Percentiles rank a stretch among this genome's conserved stretches.
phyloP scores from a whole-genome alignment of 2,329 filamentous ascomycete genomes.

The Pochonia chlamydosporia region DNA sequence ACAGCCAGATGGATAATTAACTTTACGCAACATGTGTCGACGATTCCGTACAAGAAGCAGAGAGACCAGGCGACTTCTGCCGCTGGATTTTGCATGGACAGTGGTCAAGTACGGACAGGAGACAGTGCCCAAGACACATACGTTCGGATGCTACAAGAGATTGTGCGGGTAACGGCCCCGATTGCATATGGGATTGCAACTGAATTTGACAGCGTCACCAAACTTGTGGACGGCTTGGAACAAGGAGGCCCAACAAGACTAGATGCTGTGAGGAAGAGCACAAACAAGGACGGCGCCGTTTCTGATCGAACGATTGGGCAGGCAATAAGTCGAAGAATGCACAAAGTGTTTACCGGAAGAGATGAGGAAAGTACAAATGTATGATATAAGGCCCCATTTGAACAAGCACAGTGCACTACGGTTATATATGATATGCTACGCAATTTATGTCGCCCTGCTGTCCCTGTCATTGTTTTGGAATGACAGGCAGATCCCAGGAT shows the following conservation, averaged over 20 bases:
- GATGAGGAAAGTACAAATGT: slow-evolving; percentile 53
- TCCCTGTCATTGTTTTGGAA: no score
- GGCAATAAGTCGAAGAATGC: slow-evolving; percentile 52
- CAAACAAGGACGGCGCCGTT: slow-evolving; percentile 50
- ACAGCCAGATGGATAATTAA: slow-evolving; percentile 67
- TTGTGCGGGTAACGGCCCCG: slow-evolving; percentile 63
- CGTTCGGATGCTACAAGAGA: slow-evolving; percentile 69
- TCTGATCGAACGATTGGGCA: slow-evolving; percentile 51
- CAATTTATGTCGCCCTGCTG: no score
- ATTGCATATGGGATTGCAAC: slow-evolving; percentile 64
- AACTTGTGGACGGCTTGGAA: slow-evolving; percentile 55
- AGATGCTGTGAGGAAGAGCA: slow-evolving; percentile 53
- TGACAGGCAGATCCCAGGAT: no score
- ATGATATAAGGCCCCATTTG: no score
- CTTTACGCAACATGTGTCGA: slow-evolving; percentile 75
- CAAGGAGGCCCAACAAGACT: slow-evolving; percentile 53
- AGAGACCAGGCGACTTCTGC: slow-evolving; percentile 42
- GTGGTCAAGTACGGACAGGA: slow-evolving; percentile 68
- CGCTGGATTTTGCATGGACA: slow-evolving; percentile 72
- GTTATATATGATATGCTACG: neutral
- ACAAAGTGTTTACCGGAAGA: slow-evolving; percentile 53
- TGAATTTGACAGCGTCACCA: slow-evolving; percentile 52
- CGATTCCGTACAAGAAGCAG: slow-evolving; percentile 62
- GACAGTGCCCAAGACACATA: slow-evolving; percentile 62
- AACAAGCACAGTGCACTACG: no score